Evolutionary conservation across 2,329 filamentous ascomycete genomes (phyloP).

Genomic region (Paradendryphiella salina): DNA sequence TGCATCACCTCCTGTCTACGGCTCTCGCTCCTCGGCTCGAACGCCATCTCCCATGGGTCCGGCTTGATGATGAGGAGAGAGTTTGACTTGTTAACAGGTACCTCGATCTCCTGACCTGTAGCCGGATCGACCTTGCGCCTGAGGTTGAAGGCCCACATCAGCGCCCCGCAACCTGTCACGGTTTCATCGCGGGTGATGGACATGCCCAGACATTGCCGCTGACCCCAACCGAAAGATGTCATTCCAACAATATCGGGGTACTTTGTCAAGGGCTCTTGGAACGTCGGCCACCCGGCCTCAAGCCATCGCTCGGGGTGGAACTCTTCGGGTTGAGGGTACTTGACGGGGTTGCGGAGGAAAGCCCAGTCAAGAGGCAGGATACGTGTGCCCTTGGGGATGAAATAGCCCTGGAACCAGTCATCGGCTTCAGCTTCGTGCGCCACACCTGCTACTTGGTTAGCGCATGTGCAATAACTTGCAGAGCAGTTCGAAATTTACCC

Average conservation of each 20-base stretch:
- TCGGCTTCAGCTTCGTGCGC: conserved; percentile 58
- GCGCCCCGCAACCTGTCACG: conserved; percentile 56
- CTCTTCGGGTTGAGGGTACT: conserved; percentile 66
- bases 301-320: conserved; percentile 67
- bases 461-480: neutral
- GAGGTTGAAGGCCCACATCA: conserved; percentile 55
- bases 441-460: conserved; percentile 45
- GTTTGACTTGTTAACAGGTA: conserved; percentile 56
- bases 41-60: conserved; percentile 59
- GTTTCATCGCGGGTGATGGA: conserved; percentile 62
- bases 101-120: conserved; percentile 49
- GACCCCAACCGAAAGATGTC: conserved; percentile 68
- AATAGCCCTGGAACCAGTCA: conserved; percentile 55
- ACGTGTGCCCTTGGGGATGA: conserved; percentile 54
- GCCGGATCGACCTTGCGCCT: conserved; percentile 53
- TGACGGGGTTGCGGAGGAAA: conserved; percentile 53
- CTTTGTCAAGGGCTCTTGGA: conserved; percentile 64
- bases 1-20: conserved; percentile 40
- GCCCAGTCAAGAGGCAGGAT: conserved; percentile 45
- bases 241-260: conserved; percentile 67
- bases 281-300: conserved; percentile 65
- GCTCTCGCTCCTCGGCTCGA: conserved; percentile 54
- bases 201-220: conserved; percentile 65
- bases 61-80: conserved; percentile 62
- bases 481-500: conserved; percentile 28